Conservation (phyloP, 2,329 filamentous ascomycete genomes). For the Talaromyces sp. region DNA sequence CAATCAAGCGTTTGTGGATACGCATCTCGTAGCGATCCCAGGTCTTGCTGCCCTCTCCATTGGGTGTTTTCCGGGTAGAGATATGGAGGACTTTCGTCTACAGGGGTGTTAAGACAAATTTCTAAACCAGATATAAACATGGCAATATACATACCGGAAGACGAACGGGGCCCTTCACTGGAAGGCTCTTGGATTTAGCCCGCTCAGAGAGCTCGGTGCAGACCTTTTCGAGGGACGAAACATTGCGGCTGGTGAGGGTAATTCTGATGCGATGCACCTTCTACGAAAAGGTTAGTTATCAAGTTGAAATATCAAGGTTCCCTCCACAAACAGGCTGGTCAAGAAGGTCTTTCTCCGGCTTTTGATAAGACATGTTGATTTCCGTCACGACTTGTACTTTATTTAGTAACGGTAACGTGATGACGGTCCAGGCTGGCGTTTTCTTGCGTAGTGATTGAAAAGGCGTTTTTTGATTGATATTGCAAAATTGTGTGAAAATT, state of each 20-base stretch:
- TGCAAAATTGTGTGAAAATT: background rate
- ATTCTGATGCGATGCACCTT: conserved; percentile 2
- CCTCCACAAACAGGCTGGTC: background rate
- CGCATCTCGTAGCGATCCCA: conserved; percentile 1
- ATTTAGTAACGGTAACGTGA: background rate
- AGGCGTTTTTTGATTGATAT: background rate
- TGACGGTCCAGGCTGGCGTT: background rate
- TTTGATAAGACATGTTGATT: conserved; percentile 44
- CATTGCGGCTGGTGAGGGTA: background rate
- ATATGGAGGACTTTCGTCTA: background rate
- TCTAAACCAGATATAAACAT: background rate
- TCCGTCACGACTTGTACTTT: conserved; percentile 25
- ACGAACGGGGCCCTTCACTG: background rate
- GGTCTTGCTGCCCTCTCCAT: conserved; percentile 2
- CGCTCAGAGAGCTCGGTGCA: background rate
- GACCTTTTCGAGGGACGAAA: background rate
- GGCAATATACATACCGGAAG: background rate
- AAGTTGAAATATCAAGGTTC: background rate
- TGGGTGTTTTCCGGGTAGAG: background rate
- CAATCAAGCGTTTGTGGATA: conserved; percentile 1
- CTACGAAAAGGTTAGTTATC: background rate
- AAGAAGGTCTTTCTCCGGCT: background rate
- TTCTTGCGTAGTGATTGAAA: background rate
- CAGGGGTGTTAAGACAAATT: background rate
- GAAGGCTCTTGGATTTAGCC: conserved; percentile 1